phyloP scores from a whole-genome alignment of 176 grass and related monocot genomes.

The Oropetium thomaeum region DNA sequence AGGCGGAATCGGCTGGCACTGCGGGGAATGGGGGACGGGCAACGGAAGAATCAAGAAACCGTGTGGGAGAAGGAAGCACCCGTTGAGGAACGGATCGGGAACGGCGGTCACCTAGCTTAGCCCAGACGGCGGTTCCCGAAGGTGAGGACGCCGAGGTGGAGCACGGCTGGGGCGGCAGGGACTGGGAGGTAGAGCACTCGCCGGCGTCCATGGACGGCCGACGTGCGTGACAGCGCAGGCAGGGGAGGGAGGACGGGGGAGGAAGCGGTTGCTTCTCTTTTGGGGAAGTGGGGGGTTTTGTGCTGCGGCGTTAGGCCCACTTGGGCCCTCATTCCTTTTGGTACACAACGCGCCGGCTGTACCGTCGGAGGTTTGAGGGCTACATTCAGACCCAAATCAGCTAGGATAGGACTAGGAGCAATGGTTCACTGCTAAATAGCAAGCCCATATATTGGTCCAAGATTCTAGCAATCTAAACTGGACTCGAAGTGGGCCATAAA shows the following conservation, averaged over 20 bases:
- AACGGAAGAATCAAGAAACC: constrained; percentile 40
- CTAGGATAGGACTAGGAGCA: too few species aligned
- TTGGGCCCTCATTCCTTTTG: background rate
- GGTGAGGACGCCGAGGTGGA: background rate
- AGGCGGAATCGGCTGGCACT: constrained; percentile 62
- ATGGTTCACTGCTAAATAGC: too few species aligned
- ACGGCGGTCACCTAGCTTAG: constrained; percentile 58
- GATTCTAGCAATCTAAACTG: too few species aligned
- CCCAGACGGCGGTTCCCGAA: constrained; percentile 29
- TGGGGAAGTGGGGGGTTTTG: background rate
- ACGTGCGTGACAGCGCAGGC: background rate
- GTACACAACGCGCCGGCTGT: background rate
- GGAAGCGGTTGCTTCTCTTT: background rate
- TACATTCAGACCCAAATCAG: too few species aligned
- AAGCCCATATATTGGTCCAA: too few species aligned
- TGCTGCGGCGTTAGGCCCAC: background rate
- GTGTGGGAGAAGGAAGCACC: constrained; percentile 24
- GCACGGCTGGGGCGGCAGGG: background rate
- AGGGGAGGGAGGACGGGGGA: background rate
- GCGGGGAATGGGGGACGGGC: constrained; percentile 12
- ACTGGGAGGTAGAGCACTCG: constrained; percentile 55
- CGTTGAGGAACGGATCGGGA: background rate
- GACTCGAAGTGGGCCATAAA: too few species aligned
- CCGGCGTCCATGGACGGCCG: constrained; percentile 65
- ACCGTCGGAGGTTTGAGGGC: background rate